A percentile compares a stretch with the other conserved stretches of the same genome.
These are phyloP conservation scores for Ailanthus altissimus DNA, from an alignment of 345 rosid genomes.

Conservation along the genomic window DNA sequence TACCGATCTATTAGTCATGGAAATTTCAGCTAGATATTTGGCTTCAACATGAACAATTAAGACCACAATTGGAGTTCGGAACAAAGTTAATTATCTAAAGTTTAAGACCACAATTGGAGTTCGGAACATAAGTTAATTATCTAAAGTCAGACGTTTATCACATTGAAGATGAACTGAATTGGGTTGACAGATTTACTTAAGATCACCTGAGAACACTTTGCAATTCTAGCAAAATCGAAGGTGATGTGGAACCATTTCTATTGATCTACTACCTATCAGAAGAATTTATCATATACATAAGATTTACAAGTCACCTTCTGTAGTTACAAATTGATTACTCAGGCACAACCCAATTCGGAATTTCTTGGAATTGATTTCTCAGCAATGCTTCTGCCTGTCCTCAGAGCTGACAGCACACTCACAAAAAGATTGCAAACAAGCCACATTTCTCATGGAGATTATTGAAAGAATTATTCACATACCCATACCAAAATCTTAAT, in stretches of 20 bases:
- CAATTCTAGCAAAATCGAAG: background rate
- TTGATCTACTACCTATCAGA: background rate
- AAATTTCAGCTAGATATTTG: no score
- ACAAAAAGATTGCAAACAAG: slow-evolving; percentile 3
- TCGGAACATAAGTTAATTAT: background rate
- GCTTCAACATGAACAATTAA: no score
- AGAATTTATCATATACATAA: slow-evolving; percentile 28
- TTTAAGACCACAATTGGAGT: background rate
- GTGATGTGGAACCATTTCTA: background rate
- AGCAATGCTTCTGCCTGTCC: slow-evolving; percentile 11
- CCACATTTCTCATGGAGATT: background rate
- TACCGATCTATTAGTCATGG: no score
- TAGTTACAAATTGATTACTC: slow-evolving; percentile 18
- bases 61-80: no score
- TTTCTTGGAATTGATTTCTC: slow-evolving; percentile 14
- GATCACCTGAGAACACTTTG: background rate
- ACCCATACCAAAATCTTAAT: background rate
- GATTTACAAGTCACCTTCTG: slow-evolving; percentile 27
- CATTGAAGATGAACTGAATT: background rate
- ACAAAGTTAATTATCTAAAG: no score
- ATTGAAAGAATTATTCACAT: slow-evolving; percentile 5
- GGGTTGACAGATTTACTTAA: background rate
- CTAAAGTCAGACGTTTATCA: background rate
- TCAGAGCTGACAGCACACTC: background rate
- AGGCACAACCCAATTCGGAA: slow-evolving; percentile 23